Percentiles rank a stretch among this genome's conserved stretches.
Evolutionary conservation across 208 protist species (phyloP).

Genomic region (Entamoeba histolytica): DNA sequence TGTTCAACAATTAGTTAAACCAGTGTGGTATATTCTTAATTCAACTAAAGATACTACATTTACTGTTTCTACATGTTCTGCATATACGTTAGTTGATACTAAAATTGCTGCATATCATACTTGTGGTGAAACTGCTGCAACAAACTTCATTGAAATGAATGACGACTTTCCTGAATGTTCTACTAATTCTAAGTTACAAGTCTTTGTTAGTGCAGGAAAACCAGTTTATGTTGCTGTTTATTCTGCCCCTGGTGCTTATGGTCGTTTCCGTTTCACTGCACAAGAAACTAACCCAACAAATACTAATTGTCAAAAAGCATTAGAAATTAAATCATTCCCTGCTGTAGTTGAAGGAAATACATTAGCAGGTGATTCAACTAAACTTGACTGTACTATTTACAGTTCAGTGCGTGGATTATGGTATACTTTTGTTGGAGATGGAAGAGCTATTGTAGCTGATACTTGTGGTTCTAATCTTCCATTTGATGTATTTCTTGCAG

Average conservation of each 20-base stretch:
- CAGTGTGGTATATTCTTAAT: background rate
- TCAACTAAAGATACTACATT: background rate
- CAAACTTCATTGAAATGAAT: background rate
- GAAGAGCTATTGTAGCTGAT: background rate
- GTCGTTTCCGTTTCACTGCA: background rate
- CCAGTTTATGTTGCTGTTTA: background rate
- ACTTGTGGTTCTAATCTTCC: background rate
- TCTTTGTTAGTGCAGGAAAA: background rate
- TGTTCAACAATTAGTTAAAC: background rate
- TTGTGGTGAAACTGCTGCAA: background rate
- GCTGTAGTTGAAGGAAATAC: background rate
- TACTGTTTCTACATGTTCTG: background rate
- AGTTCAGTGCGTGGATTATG: background rate
- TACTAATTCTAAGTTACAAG: background rate
- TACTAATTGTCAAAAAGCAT: background rate
- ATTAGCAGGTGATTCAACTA: background rate
- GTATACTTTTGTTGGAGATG: background rate
- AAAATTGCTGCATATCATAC: background rate
- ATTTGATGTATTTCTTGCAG: background rate
- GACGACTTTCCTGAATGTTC: background rate
- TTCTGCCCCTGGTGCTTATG: background rate
- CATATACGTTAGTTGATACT: background rate
- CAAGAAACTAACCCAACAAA: background rate
- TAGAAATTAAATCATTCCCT: background rate
- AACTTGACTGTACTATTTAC: background rate